Evolutionary conservation across 345 rosid genomes (phyloP).

Genomic region (Anastatica hierochuntica): DNA sequence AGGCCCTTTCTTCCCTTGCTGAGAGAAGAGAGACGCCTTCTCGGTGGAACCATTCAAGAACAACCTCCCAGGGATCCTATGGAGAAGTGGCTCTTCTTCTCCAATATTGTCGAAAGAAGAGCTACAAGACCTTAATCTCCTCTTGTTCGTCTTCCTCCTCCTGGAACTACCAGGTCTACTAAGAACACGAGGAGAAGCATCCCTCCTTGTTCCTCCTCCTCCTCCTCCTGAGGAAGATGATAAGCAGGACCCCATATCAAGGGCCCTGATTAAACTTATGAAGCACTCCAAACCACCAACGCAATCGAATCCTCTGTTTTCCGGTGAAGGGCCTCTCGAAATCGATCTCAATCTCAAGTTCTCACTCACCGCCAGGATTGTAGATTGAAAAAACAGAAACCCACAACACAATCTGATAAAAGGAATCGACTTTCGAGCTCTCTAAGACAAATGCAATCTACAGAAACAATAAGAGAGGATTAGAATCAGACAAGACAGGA

Average conservation of each 20-base stretch:
- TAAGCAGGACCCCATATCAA: constrained; percentile 99
- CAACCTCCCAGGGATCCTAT: constrained; percentile 77
- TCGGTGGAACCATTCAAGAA: constrained; percentile 78
- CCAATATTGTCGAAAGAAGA: constrained; percentile 42
- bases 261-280: constrained; percentile 86
- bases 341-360: constrained; percentile 4
- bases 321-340: constrained; percentile 51
- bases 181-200: constrained; percentile 42
- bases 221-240: constrained; percentile 22
- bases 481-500: not conserved
- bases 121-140: constrained; percentile 36
- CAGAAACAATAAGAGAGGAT: not conserved
- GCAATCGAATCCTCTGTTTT: constrained; percentile 38
- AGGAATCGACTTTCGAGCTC: not conserved
- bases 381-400: not conserved
- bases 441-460: not conserved
- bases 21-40: constrained; percentile 66
- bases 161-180: constrained; percentile 43
- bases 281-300: constrained; percentile 89
- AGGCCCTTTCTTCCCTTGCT: constrained; percentile 91
- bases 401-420: too few species aligned
- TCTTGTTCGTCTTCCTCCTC: constrained; percentile 50
- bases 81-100: constrained; percentile 46
- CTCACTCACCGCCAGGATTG: constrained; percentile 25
- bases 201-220: constrained; percentile 40